Conservation (phyloP, 2,329 filamentous ascomycete genomes). For the Colletotrichum somersetense region DNA sequence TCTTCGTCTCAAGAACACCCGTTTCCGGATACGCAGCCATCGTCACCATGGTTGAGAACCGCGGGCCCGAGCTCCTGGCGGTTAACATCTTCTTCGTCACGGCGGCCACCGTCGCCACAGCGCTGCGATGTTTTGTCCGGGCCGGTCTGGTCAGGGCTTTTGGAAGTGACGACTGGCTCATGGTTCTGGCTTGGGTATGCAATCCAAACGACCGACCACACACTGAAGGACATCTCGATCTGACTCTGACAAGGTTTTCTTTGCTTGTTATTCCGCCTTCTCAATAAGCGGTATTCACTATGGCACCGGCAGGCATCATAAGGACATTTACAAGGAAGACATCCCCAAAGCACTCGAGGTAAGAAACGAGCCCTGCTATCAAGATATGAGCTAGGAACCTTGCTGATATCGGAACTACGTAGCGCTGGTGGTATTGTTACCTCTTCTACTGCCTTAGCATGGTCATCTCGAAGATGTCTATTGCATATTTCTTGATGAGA, state of each 20-base stretch:
- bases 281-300: constrained; percentile 53
- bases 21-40: constrained; percentile 10
- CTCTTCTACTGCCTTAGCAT: background rate
- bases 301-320: constrained; percentile 56
- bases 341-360: constrained; percentile 53
- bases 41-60: constrained; percentile 45
- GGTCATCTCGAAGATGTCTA: background rate
- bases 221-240: background rate
- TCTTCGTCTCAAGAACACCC: constrained; percentile 22
- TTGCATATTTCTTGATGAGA: background rate
- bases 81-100: constrained; percentile 50
- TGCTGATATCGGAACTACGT: background rate
- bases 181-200: constrained; percentile 52
- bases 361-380: constrained; percentile 55
- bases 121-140: constrained; percentile 53
- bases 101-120: constrained; percentile 47
- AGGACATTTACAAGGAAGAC: constrained; percentile 48
- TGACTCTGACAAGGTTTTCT: constrained; percentile 47
- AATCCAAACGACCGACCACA: background rate
- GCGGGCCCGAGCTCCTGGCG: constrained; percentile 51
- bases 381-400: background rate
- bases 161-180: constrained; percentile 56
- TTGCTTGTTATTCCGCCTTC: constrained; percentile 52
- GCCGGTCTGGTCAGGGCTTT: constrained; percentile 53
- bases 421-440: background rate